Conservation (phyloP, 768 basidiomycete species). For the Cystofilobasidium bisporidii region DNA sequence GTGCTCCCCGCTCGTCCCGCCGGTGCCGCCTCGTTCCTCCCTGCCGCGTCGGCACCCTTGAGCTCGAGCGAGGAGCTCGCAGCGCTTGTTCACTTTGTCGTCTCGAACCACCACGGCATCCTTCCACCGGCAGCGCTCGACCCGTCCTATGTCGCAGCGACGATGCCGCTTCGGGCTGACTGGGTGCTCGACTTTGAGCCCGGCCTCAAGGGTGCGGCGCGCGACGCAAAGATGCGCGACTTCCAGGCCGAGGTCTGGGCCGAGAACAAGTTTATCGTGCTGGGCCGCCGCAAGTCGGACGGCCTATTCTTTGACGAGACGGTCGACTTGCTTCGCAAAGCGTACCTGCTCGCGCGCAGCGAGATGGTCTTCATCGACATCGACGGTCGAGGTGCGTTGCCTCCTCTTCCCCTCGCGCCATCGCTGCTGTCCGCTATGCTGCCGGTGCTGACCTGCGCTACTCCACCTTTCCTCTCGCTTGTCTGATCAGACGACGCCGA, state of each 20-base stretch:
- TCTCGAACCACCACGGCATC: slow-evolving; percentile 9
- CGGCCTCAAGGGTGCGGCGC: slow-evolving; percentile 2
- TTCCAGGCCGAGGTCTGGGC: slow-evolving; percentile 22
- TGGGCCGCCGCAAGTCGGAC: slow-evolving; percentile 6
- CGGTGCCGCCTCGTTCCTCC: too few species aligned
- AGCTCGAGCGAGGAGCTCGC: slow-evolving; percentile 16
- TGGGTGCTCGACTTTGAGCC: slow-evolving; percentile 26
- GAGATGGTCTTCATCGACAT: slow-evolving; percentile 16
- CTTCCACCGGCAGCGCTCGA: slow-evolving; percentile 11
- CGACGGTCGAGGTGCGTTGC: slow-evolving; percentile 11
- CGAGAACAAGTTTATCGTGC: slow-evolving; percentile 3
- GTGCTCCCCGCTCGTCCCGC: not conserved
- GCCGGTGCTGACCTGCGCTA: not conserved
- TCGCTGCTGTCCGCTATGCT: too few species aligned
- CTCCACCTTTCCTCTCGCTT: not conserved
- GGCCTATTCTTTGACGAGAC: slow-evolving; percentile 8
- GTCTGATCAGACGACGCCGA: slow-evolving; percentile 10
- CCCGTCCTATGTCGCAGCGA: not conserved
- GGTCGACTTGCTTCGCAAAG: not conserved
- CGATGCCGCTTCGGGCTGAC: slow-evolving; percentile 9
- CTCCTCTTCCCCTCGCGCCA: too few species aligned
- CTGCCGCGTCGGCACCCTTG: not conserved
- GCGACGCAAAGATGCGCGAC: not conserved
- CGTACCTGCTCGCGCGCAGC: not conserved
- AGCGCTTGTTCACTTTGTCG: slow-evolving; percentile 16